Evolutionary conservation across 1,284 basidiomycete genomes (phyloP).

Genomic region (Sanghuangporus baumii): DNA sequence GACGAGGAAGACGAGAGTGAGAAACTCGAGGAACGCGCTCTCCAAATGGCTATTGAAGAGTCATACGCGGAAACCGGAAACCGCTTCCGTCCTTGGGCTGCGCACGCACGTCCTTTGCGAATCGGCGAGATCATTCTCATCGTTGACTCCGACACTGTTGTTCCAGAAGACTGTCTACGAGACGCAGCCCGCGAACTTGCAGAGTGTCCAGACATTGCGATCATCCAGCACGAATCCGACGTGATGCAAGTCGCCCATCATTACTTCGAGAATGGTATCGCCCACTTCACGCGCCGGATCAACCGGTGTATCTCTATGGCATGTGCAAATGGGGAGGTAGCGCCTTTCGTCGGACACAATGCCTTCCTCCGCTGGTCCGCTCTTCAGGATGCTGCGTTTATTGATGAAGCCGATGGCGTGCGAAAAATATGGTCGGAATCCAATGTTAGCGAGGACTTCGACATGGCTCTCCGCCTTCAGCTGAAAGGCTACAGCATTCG

Average conservation of each 20-base stretch:
- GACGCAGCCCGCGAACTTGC: slow-evolving; percentile 79
- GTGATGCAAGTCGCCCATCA: slow-evolving; percentile 83
- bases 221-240: slow-evolving; percentile 81
- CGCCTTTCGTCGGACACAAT: slow-evolving; percentile 86
- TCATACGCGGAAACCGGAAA: slow-evolving; percentile 50
- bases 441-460: slow-evolving; percentile 82
- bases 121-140: slow-evolving; percentile 64
- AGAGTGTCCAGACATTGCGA: slow-evolving; percentile 72
- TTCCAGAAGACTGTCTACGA: slow-evolving; percentile 80
- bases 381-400: slow-evolving; percentile 71
- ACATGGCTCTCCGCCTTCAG: slow-evolving; percentile 63
- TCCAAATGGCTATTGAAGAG: slow-evolving; percentile 63
- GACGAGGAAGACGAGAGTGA: slow-evolving; percentile 21
- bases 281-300: slow-evolving; percentile 77
- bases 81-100: slow-evolving; percentile 59
- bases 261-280: slow-evolving; percentile 84
- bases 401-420: slow-evolving; percentile 57
- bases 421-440: slow-evolving; percentile 80
- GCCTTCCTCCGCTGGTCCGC: slow-evolving; percentile 84
- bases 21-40: slow-evolving; percentile 53
- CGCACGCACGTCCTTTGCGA: slow-evolving; percentile 50
- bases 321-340: slow-evolving; percentile 74
- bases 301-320: slow-evolving; percentile 73
- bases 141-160: slow-evolving; percentile 78
- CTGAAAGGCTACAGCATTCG: slow-evolving; percentile 69